phyloP scores from a whole-genome alignment of 2,329 filamentous ascomycete species.

The Diaporthe ampelina region DNA sequence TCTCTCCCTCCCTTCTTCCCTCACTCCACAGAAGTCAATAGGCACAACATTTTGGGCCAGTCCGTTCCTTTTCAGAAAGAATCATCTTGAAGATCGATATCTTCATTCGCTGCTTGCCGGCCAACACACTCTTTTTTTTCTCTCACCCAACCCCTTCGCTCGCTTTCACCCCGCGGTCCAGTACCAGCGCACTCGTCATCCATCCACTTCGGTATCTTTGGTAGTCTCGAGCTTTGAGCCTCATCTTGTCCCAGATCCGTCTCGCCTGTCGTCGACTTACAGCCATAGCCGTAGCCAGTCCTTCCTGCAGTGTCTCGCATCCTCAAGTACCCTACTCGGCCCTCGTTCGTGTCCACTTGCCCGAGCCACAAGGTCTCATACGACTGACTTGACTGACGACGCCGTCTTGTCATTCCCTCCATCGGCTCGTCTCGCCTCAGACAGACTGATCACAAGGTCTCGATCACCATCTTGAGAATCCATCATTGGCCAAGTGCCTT shows the following conservation, averaged over 20 bases:
- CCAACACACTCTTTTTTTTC: constrained; percentile 33
- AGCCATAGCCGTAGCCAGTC: constrained; percentile 24
- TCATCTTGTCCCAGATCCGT: constrained; percentile 21
- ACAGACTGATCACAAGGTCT: constrained; percentile 37
- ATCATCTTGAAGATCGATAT: constrained; percentile 28
- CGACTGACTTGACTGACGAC: constrained; percentile 37
- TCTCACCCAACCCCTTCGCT: not conserved
- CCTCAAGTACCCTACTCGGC: not conserved
- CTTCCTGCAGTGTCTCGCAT: constrained; percentile 26
- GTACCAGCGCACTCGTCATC: constrained; percentile 14
- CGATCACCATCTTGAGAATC: constrained; percentile 10
- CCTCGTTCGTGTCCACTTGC: not conserved
- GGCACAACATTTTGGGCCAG: constrained; percentile 37
- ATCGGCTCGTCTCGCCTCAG: constrained; percentile 40
- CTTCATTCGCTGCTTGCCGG: constrained; percentile 40
- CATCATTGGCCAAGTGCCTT: not conserved
- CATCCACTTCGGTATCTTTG: not conserved
- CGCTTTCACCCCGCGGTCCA: constrained; percentile 20
- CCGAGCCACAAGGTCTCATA: constrained; percentile 37
- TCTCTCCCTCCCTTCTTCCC: constrained; percentile 6
- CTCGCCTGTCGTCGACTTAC: constrained; percentile 18
- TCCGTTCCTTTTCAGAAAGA: constrained; percentile 39
- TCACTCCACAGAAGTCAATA: constrained; percentile 32
- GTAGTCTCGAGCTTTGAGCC: constrained; percentile 8
- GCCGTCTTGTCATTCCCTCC: constrained; percentile 45